These are phyloP conservation scores for Raphanus hybrid DNA, from an alignment of 441 rosid species.

Conservation along the genomic window DNA sequence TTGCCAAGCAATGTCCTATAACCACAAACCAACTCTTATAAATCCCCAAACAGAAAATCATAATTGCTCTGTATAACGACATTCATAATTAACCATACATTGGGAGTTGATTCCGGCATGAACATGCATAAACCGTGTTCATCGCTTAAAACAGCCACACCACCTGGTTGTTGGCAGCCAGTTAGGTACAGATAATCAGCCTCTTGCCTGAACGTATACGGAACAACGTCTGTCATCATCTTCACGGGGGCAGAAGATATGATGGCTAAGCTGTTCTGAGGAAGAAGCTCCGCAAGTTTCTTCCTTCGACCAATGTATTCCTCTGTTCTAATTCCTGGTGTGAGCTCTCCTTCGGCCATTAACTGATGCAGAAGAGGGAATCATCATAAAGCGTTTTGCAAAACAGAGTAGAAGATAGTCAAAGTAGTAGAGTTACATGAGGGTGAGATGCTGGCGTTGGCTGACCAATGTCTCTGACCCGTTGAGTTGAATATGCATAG, in stretches of 20 bases:
- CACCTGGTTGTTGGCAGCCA: constrained; percentile 98
- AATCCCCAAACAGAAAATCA: neutral
- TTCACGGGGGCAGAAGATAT: constrained; percentile 87
- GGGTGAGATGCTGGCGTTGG: constrained; percentile 91
- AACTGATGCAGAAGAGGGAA: constrained; percentile 46
- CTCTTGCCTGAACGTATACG: constrained; percentile 88
- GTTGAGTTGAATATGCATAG: constrained; percentile 59
- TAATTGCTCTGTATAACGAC: constrained; percentile 5
- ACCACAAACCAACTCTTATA: constrained; percentile 21
- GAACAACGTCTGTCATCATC: constrained; percentile 99
- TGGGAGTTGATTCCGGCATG: constrained; percentile 86
- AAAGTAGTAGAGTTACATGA: constrained; percentile 57
- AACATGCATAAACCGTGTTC: constrained; percentile 94
- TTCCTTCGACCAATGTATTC: constrained; percentile 85
- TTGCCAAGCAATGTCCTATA: constrained; percentile 88
- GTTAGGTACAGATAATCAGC: constrained; percentile 87
- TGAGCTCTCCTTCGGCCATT: constrained; percentile 86
- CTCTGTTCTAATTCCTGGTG: constrained; percentile 78
- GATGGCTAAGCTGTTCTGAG: constrained; percentile 77
- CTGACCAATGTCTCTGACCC: constrained; percentile 73
- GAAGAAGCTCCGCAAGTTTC: constrained; percentile 78
- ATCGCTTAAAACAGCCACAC: constrained; percentile 78
- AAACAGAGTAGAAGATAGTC: neutral
- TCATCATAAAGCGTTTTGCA: constrained; percentile 17
- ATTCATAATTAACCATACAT: constrained; percentile 51